phyloP scores from a whole-genome alignment of 2,329 filamentous ascomycete species.

The Boeremia lycopersici region DNA sequence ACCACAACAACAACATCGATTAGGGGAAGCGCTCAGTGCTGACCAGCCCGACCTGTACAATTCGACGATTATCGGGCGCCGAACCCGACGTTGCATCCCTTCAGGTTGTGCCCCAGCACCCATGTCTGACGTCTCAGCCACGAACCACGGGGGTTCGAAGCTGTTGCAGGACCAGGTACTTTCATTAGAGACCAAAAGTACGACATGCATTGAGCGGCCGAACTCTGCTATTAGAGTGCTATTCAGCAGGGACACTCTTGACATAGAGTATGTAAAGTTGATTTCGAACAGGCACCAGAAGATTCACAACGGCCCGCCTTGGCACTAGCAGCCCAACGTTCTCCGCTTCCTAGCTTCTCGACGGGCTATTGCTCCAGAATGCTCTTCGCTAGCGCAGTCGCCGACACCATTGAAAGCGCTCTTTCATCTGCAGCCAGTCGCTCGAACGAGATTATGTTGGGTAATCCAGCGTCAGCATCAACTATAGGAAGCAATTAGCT shows the following conservation, averaged over 20 bases:
- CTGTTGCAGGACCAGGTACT: not conserved
- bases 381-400: constrained; percentile 1
- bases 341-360: constrained; percentile 10
- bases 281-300: not conserved
- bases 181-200: not conserved
- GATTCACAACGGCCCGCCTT: constrained; percentile 15
- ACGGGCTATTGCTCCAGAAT: not conserved
- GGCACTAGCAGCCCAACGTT: constrained; percentile 8
- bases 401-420: constrained; percentile 3
- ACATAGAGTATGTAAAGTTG: not conserved
- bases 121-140: constrained; percentile 31
- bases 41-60: constrained; percentile 11
- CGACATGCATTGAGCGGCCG: not conserved
- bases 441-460: constrained; percentile 8
- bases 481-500: not conserved
- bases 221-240: constrained; percentile 2
- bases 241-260: not conserved
- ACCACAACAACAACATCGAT: constrained; percentile 4
- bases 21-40: not conserved
- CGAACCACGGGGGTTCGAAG: constrained; percentile 7
- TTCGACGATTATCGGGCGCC: constrained; percentile 14
- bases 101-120: not conserved
- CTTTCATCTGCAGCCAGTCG: not conserved
- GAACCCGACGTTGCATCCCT: constrained; percentile 32
- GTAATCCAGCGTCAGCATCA: not conserved